phyloP scores from a whole-genome alignment of 2,329 filamentous ascomycete species.

The Aspergillus cejpii region DNA sequence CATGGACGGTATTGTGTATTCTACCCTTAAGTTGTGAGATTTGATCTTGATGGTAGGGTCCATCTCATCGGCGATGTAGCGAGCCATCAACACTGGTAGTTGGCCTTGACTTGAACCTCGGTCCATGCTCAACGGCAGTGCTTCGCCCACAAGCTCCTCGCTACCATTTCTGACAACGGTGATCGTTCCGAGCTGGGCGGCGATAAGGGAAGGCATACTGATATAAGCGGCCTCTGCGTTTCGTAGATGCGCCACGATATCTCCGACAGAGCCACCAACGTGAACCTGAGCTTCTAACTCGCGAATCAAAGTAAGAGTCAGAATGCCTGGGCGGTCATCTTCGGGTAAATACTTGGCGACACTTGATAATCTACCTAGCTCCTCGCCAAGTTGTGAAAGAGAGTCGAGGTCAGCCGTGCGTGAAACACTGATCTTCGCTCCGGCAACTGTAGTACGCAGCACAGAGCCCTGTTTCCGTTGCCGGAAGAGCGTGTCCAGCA shows the following conservation, averaged over 20 bases:
- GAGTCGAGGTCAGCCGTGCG: conserved; percentile 60
- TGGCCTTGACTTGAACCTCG: conserved; percentile 11
- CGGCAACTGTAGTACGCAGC: conserved; percentile 61
- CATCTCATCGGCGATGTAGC: conserved; percentile 89
- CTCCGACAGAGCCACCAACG: conserved; percentile 63
- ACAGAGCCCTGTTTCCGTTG: conserved; percentile 84
- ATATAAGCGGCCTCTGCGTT: conserved; percentile 73
- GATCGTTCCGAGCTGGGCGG: conserved; percentile 63
- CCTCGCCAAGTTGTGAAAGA: conserved; percentile 66
- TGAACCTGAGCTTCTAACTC: conserved; percentile 57
- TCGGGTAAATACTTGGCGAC: conserved; percentile 94
- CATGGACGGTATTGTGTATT: conserved; percentile 79
- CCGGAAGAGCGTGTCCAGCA: conserved; percentile 81
- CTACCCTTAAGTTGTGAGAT: conserved; percentile 72
- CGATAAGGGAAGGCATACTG: conserved; percentile 72
- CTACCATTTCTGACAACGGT: conserved; percentile 56
- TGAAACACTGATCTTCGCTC: conserved; percentile 56
- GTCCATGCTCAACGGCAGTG: conserved; percentile 37
- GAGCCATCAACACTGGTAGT: conserved; percentile 68
- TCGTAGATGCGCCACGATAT: conserved; percentile 51
- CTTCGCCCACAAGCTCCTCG: conserved; percentile 65
- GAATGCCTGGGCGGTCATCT: conserved; percentile 82
- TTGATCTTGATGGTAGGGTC: conserved; percentile 87
- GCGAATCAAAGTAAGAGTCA: conserved; percentile 65
- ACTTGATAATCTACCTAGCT: conserved; percentile 73